Percentiles rank a stretch among this genome's conserved stretches.
phyloP scores from a whole-genome alignment of 805 yeast species.

The Candida sithepensis region DNA sequence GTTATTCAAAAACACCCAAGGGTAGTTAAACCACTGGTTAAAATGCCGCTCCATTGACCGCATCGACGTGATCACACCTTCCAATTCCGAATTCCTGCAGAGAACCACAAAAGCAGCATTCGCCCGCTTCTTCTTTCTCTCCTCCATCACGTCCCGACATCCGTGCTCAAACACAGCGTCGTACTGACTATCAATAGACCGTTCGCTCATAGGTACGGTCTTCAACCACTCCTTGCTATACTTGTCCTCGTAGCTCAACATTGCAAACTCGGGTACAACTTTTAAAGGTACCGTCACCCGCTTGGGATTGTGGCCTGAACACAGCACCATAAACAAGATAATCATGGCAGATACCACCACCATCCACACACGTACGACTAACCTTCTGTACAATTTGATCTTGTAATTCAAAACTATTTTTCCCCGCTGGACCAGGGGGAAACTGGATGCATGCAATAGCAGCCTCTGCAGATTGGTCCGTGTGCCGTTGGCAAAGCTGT shows the following conservation, averaged over 20 bases:
- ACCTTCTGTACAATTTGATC: conserved; percentile 12
- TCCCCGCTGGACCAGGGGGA: neutral
- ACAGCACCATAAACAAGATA: neutral
- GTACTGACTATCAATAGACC: conserved; percentile 20
- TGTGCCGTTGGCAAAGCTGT: too few relatives aligned
- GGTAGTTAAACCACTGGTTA: conserved; percentile 91
- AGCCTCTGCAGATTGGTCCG: too few relatives aligned
- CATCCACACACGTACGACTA: conserved; percentile 16
- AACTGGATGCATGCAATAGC: too few relatives aligned
- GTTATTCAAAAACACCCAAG: conserved; percentile 87
- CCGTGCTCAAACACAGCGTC: conserved; percentile 33
- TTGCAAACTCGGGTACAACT: conserved; percentile 1
- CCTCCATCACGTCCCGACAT: conserved; percentile 27
- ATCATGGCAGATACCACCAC: too few relatives aligned
- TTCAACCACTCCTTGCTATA: conserved; percentile 11
- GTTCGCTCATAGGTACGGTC: conserved; percentile 24
- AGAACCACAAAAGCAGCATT: conserved; percentile 84
- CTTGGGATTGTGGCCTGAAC: too few relatives aligned
- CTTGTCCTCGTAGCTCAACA: conserved; percentile 17
- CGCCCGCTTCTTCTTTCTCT: conserved; percentile 40
- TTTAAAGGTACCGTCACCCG: neutral
- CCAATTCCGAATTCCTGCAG: conserved; percentile 75
- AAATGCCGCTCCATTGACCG: conserved; percentile 78
- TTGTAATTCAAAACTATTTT: conserved; percentile 10
- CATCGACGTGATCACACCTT: conserved; percentile 74